Evolutionary conservation across 257 asterid species (phyloP), one percentile per base, ranked within the genome.

Genomic region (Solanum gracilifrons): DNA sequence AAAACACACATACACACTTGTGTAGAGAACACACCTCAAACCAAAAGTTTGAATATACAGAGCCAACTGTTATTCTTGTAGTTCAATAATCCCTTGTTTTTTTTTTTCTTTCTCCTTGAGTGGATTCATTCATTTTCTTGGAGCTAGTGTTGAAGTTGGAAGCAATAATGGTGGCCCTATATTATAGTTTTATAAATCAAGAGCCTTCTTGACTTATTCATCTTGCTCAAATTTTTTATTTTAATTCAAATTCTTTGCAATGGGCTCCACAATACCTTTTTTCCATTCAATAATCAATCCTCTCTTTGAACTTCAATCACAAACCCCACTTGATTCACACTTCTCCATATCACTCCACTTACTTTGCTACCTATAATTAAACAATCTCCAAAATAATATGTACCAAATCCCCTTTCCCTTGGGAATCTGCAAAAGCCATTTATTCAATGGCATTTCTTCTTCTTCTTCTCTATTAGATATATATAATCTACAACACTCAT

Each of bases 381-480:
- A 89, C 85, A 83, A 64, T 69, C 60, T 37, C 93, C 88, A 90
- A 91, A 87, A 90, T 71, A 87, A 83, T 87, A 91, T 94, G 94
- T 94, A 91, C 98, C 92, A 92, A 90, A 90, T 82, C 94, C 94
- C 94, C 87, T 87, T 87, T 89, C 93, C 95, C 94, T 92, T 84
- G 98, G 99, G 99, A 97, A 97, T 95, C 94, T 76, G 98, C 97
- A 91, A 92, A 55, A 89, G 87, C 92, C 93, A 91, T 90, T 87
- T 86, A 87, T 88, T 89, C 75, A 87, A 87, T 91, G 94, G 90
- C 92, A 66, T 75, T 87, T 84, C 83, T 84, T 83, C 91, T 87
- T n/a, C 43, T 9, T 51, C 62, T 51, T 43, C 39, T 84, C 91
- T 85, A 80, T 90, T 92, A 90, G 64, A 64, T 88, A 18, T 20